Base-by-base conservation (phyloP, 2,329 filamentous ascomycete species). In the Pseudocercospora eumusae region DNA sequence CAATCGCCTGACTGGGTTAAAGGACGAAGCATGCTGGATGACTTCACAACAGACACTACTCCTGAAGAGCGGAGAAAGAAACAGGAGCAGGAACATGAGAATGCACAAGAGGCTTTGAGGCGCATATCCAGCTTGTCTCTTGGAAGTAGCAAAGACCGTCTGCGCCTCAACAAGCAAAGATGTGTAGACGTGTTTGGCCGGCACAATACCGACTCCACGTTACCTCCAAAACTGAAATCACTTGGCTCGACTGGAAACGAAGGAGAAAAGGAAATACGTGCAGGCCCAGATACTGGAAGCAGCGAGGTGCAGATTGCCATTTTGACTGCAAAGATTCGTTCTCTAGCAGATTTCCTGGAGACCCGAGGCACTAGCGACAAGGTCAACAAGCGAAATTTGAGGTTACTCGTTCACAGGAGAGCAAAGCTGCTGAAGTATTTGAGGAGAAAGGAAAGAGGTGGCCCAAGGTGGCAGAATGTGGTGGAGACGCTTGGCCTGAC, bases 231-330 rank as follows among this genome's bases (percentile, higher is more conserved):
- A 74, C 76, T 76, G 11, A 25, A 71, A 70, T 62, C 64, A 27
- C 28, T 25, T 15, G 57, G 28, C 31, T 65, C 47, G 4, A 61
- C 55, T 10, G 56, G 64, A 20, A 61, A 68, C 58, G 73, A 71
- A 54, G 62, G 71, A 5, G 68, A 78, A 25, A 84, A 84, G 68
- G 70, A 63, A 49, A 84, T 84, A 54, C 88, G 96, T 31, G 86
- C 88, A n/a, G 95, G 95, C 0, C 90, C 89, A 4, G 95, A 99
- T 75, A 99, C 93, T 0, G 95, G 95, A 36, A 96, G 91, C 70
- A 91, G 91, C 6, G 95, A 99, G 79, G 96, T 99, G n/a, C 95
- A 99, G 81, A 92, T 96, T 68, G 93, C 92, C 50, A 96, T 99
- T 70, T 78, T 99, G 75, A 99, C 95, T 2, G 86, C 92, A 61